A percentile compares a stretch with the other conserved stretches of the same genome.
Evolutionary conservation across 441 rosid species (phyloP).

Genomic region (Biscutella laevigata): DNA sequence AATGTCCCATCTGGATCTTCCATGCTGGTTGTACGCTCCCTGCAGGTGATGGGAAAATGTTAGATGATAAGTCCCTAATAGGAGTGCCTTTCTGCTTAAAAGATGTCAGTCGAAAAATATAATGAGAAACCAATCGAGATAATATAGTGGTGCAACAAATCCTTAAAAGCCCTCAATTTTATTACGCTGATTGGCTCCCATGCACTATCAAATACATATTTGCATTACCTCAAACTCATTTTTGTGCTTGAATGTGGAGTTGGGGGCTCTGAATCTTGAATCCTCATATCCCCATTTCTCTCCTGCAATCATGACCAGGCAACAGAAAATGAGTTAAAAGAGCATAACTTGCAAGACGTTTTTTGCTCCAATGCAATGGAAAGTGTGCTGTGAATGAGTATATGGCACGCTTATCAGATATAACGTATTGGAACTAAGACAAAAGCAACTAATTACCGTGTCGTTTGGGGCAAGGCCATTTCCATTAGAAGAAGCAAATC

Average conservation of each 20-base stretch:
- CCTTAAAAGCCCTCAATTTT: background rate
- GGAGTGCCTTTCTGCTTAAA: background rate
- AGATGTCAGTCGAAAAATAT: background rate
- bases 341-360: background rate
- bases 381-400: background rate
- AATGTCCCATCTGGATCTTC: slow-evolving; percentile 99
- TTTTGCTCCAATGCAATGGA: background rate
- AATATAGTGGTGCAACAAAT: background rate
- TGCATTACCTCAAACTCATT: slow-evolving; percentile 71
- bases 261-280: slow-evolving; percentile 94
- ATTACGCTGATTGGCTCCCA: background rate
- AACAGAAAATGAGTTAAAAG: slow-evolving; percentile 5
- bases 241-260: slow-evolving; percentile 84
- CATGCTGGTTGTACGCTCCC: slow-evolving; percentile 92
- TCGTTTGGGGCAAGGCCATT: slow-evolving; percentile 41
- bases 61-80: slow-evolving; percentile 8
- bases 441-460: slow-evolving; percentile 50
- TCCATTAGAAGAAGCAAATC: slow-evolving; percentile 22
- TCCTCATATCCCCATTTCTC: slow-evolving; percentile 70
- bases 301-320: slow-evolving; percentile 49
- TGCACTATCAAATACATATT: background rate
- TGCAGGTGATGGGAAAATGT: slow-evolving; percentile 34
- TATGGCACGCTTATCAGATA: no score
- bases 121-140: background rate
- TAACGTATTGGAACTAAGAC: no score